These are phyloP conservation scores for Phytopythium helicoides DNA, from an alignment of 352 stramenopile species.

Conservation along the genomic window DNA sequence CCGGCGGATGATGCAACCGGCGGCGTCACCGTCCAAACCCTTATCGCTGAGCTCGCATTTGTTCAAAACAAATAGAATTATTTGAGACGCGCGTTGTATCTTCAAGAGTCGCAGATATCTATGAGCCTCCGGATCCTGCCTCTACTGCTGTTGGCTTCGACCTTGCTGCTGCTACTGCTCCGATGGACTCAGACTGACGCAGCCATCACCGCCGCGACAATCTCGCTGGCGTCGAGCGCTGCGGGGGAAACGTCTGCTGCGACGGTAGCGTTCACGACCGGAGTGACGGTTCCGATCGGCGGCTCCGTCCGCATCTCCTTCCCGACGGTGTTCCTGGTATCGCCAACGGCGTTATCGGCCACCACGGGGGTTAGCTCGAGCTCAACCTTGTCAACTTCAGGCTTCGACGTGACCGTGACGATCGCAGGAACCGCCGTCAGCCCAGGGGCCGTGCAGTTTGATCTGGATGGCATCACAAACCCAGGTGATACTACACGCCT, in stretches of 20 bases:
- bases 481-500: conserved; percentile 26
- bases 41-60: too few species aligned
- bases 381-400: conserved; percentile 25
- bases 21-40: too few species aligned
- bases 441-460: conserved; percentile 36
- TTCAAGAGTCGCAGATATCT: too few species aligned
- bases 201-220: conserved; percentile 28
- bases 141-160: too few species aligned
- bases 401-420: conserved; percentile 30
- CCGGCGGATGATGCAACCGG: too few species aligned
- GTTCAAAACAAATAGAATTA: too few species aligned
- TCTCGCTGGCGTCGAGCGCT: conserved; percentile 18
- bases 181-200: conserved; percentile 10
- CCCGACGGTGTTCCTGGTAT: conserved; percentile 45
- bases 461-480: conserved; percentile 51
- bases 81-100: too few species aligned
- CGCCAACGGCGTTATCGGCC: conserved; percentile 17
- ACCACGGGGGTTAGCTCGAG: conserved; percentile 18
- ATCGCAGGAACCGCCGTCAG: conserved; percentile 17
- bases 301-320: conserved; percentile 52
- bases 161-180: too few species aligned
- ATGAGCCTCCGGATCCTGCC: too few species aligned
- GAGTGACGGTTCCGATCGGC: conserved; percentile 25
- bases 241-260: conserved; percentile 33
- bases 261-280: conserved; percentile 35